phyloP scores from a whole-genome alignment of 495 filamentous ascomycete species.

The Aspergillus incahuasiensis region DNA sequence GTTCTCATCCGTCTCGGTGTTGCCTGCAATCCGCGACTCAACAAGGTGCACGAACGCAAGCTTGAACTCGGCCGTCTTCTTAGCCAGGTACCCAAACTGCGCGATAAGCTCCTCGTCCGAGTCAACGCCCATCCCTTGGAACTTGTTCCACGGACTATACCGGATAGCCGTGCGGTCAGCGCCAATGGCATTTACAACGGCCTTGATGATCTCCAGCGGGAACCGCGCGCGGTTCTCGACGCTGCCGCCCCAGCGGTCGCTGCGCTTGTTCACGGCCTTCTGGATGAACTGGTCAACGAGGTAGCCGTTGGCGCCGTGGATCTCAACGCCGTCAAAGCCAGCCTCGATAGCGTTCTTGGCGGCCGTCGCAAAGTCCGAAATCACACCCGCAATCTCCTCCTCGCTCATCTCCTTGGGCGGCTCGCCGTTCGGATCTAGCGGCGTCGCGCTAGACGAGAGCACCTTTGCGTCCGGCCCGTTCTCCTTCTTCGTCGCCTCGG shows the following conservation, averaged over 20 bases:
- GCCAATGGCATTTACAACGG: conserved; percentile 61
- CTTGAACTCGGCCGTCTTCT: conserved; percentile 46
- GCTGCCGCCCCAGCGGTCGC: conserved; percentile 64
- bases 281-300: conserved; percentile 71
- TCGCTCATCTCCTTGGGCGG: conserved; percentile 48
- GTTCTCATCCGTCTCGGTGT: conserved; percentile 32
- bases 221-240: conserved; percentile 67
- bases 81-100: conserved; percentile 58
- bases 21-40: conserved; percentile 47
- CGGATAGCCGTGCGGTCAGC: conserved; percentile 58
- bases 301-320: conserved; percentile 72
- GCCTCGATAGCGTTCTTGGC: conserved; percentile 60
- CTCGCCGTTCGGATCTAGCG: conserved; percentile 12
- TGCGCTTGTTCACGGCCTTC: conserved; percentile 56
- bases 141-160: conserved; percentile 58
- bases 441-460: conserved; percentile 40
- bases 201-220: conserved; percentile 57
- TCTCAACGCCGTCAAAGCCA: conserved; percentile 73
- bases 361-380: conserved; percentile 54
- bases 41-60: conserved; percentile 67
- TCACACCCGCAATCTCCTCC: conserved; percentile 52
- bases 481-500: conserved; percentile 32
- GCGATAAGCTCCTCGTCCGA: conserved; percentile 57
- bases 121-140: conserved; percentile 68
- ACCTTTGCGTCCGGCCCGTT: not conserved